These are phyloP conservation scores for Hermanozyma aechmeae DNA, from an alignment of 805 yeast species.

Conservation along the genomic window DNA sequence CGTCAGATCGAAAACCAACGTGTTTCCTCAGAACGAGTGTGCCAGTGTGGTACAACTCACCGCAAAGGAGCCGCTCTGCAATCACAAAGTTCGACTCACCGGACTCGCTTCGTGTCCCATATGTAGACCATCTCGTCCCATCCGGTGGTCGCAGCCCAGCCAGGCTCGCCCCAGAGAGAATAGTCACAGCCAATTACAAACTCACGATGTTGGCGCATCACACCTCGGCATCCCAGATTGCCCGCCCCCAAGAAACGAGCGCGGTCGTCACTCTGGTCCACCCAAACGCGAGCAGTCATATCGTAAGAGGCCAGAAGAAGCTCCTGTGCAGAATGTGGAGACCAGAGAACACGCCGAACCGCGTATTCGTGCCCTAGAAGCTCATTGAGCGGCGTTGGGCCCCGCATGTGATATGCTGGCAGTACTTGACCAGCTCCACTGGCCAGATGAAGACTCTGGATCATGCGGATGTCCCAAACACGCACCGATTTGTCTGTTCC, in stretches of 20 bases:
- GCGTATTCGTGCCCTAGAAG: conserved; percentile 85
- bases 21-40: too few species aligned
- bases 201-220: conserved; percentile 68
- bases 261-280: conserved; percentile 54
- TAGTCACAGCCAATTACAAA: conserved; percentile 92
- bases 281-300: conserved; percentile 87
- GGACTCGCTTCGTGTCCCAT: conserved; percentile 62
- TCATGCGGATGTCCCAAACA: conserved; percentile 83
- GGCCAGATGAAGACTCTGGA: conserved; percentile 27
- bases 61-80: too few species aligned
- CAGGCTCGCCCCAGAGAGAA: conserved; percentile 94
- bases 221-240: conserved; percentile 45
- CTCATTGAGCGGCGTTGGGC: conserved; percentile 67
- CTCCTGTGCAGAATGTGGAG: conserved; percentile 72
- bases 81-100: too few species aligned
- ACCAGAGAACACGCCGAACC: conserved; percentile 74
- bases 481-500: conserved; percentile 85
- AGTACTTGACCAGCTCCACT: conserved; percentile 6
- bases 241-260: conserved; percentile 33
- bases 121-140: conserved; percentile 95
- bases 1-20: too few species aligned
- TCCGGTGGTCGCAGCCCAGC: conserved; percentile 90
- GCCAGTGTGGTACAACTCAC: too few species aligned
- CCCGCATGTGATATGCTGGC: conserved; percentile 35
- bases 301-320: conserved; percentile 78